A percentile compares a stretch with the other conserved stretches of the same genome.
Evolutionary conservation across 2,329 filamentous ascomycete species (phyloP).

Genomic region (Cercospora berteroae): DNA sequence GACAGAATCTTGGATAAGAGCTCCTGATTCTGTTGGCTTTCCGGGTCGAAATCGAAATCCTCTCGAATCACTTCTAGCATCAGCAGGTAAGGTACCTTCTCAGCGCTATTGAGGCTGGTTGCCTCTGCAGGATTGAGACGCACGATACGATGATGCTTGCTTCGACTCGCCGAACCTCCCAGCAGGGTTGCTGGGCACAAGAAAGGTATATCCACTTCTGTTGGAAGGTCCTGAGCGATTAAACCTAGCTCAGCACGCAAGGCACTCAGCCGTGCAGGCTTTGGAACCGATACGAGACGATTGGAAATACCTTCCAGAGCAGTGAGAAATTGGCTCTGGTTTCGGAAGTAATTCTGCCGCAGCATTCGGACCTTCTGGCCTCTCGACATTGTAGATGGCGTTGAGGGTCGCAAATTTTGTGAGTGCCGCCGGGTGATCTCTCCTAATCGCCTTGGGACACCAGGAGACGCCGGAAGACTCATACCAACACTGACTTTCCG

Average conservation of each 20-base stretch:
- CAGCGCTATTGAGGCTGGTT: conserved; percentile 80
- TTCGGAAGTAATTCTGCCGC: conserved; percentile 79
- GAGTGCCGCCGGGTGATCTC: conserved; percentile 55
- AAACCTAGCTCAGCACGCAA: conserved; percentile 76
- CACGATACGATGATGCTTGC: conserved; percentile 78
- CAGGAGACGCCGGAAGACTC: conserved; percentile 40
- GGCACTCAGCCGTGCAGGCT: conserved; percentile 76
- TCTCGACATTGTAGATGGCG: conserved; percentile 60
- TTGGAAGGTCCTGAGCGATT: conserved; percentile 75
- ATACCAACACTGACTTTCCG: conserved; percentile 25
- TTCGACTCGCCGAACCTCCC: conserved; percentile 70
- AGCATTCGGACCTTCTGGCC: conserved; percentile 69
- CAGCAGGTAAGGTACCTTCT: conserved; percentile 79
- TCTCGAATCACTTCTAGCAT: conserved; percentile 81
- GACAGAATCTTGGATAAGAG: conserved; percentile 63
- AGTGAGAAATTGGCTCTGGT: conserved; percentile 75
- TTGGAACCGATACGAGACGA: conserved; percentile 77
- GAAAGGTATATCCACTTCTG: conserved; percentile 79
- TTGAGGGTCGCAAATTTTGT: conserved; percentile 55
- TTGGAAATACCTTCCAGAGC: conserved; percentile 83
- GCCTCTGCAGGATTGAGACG: conserved; percentile 79
- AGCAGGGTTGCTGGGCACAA: conserved; percentile 74
- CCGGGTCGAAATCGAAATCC: conserved; percentile 79
- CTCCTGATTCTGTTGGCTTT: conserved; percentile 68
- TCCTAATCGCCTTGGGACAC: conserved; percentile 38